Percentiles rank a stretch among this genome's conserved stretches.
phyloP scores from a whole-genome alignment of 345 rosid genomes.

The Iberis pinnata region DNA sequence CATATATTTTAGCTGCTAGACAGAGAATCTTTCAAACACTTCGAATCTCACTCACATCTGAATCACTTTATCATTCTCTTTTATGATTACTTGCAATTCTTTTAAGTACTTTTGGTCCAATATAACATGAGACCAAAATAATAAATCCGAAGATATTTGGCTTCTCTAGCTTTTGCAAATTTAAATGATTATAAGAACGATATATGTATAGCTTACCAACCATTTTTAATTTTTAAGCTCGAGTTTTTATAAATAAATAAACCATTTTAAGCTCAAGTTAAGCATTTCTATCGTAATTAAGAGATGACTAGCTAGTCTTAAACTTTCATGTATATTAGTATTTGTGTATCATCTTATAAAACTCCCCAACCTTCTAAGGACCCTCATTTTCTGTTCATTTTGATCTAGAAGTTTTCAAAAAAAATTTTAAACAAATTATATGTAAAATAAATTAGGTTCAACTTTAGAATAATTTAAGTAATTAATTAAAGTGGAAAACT shows the following conservation, averaged over 20 bases:
- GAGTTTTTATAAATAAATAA: no score
- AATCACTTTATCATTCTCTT: constrained; percentile 1
- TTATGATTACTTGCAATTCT: constrained; percentile 1
- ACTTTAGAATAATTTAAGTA: no score
- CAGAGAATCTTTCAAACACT: constrained; percentile 12
- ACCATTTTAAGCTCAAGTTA: constrained; percentile 18
- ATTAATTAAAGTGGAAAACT: no score
- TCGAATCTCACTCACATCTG: constrained; percentile 24
- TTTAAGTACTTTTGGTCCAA: constrained; percentile 23
- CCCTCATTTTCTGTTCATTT: no score
- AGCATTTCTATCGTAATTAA: not conserved
- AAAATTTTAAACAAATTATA: no score
- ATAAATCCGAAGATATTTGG: constrained; percentile 18
- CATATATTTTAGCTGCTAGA: constrained; percentile 10
- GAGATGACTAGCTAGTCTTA: not conserved
- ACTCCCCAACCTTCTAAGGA: no score
- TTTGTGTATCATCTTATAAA: no score
- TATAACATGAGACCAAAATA: constrained; percentile 8
- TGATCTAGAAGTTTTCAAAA: no score
- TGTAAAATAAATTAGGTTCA: no score
- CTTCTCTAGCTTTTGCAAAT: constrained; percentile 9
- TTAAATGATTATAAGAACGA: not conserved
- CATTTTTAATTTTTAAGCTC: no score
- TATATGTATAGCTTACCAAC: constrained; percentile 11
- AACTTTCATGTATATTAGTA: not conserved